A percentile compares a stretch with the other conserved stretches of the same genome.
Evolutionary conservation across 495 filamentous ascomycete genomes (phyloP).

Genomic region (Penicillium alfredii): DNA sequence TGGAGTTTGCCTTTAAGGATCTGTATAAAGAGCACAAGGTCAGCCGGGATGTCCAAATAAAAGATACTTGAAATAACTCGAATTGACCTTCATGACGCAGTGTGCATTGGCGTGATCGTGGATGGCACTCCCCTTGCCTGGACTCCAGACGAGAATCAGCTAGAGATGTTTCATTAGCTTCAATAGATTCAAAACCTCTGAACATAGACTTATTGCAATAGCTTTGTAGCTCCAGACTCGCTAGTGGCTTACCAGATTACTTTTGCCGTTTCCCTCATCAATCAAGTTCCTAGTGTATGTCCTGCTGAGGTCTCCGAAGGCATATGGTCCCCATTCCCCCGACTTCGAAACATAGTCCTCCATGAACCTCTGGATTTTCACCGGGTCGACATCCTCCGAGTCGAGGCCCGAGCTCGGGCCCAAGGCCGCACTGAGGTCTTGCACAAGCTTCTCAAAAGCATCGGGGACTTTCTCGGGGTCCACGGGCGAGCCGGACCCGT

Average conservation of each 20-base stretch:
- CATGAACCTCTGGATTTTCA: slow-evolving; percentile 64
- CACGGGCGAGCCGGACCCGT: slow-evolving; percentile 6
- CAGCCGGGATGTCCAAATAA: too few relatives aligned
- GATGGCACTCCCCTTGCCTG: slow-evolving; percentile 75
- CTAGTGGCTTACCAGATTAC: slow-evolving; percentile 64
- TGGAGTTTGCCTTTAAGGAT: slow-evolving; percentile 69
- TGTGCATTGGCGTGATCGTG: slow-evolving; percentile 87
- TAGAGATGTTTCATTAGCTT: slow-evolving; percentile 20
- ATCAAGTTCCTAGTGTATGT: slow-evolving; percentile 85
- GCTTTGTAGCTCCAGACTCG: too few relatives aligned
- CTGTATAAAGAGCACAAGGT: too few relatives aligned
- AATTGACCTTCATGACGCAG: slow-evolving; percentile 66
- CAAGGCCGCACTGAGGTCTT: slow-evolving; percentile 62
- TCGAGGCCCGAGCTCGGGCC: slow-evolving; percentile 74
- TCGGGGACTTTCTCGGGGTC: slow-evolving; percentile 18
- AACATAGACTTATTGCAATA: too few relatives aligned
- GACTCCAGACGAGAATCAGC: slow-evolving; percentile 89
- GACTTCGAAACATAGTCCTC: slow-evolving; percentile 58
- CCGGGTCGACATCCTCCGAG: slow-evolving; percentile 70
- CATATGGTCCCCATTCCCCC: slow-evolving; percentile 66
- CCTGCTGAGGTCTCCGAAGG: slow-evolving; percentile 55
- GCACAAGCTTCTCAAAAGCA: slow-evolving; percentile 66
- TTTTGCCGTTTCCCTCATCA: slow-evolving; percentile 84
- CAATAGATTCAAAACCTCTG: not conserved
- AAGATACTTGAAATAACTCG: too few relatives aligned